A percentile compares a stretch with the other conserved stretches of the same genome.
Conservation (phyloP, 169 alveolate genomes). For the Cryptosporidium viatorum region DNA sequence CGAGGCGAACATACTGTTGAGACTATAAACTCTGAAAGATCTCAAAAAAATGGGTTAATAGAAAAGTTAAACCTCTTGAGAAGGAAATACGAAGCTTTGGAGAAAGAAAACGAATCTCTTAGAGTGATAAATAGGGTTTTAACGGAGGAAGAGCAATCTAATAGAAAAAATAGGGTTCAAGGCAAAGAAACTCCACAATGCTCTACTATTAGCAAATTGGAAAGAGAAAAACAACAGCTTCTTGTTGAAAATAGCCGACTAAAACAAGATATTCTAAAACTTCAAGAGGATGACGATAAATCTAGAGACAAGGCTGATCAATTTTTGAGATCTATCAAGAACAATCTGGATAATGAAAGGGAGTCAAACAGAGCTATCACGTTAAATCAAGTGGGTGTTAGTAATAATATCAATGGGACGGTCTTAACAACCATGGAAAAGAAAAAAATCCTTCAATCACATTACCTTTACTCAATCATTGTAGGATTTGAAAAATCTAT, state of each 20-base stretch:
- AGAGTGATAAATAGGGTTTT: slow-evolving; percentile 25
- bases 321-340: slow-evolving; percentile 29
- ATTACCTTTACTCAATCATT: slow-evolving; percentile 50
- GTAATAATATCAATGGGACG: background rate
- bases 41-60: slow-evolving; percentile 53
- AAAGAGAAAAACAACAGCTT: slow-evolving; percentile 66
- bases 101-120: slow-evolving; percentile 52
- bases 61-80: slow-evolving; percentile 27
- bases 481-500: slow-evolving; percentile 71
- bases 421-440: slow-evolving; percentile 25
- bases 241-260: slow-evolving; percentile 53
- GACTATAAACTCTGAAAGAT: slow-evolving; percentile 40
- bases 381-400: background rate
- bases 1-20: slow-evolving; percentile 53
- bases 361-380: background rate
- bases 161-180: background rate
- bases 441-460: slow-evolving; percentile 63
- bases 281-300: slow-evolving; percentile 73
- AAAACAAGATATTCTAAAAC: slow-evolving; percentile 46
- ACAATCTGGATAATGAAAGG: slow-evolving; percentile 17
- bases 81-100: slow-evolving; percentile 37
- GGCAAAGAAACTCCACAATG: slow-evolving; percentile 7
- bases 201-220: slow-evolving; percentile 28
- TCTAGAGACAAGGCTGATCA: slow-evolving; percentile 67
- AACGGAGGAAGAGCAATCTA: slow-evolving; percentile 33